Conservation (phyloP, 352 stramenopile species). For the Pythium rhizo-oryzae region DNA sequence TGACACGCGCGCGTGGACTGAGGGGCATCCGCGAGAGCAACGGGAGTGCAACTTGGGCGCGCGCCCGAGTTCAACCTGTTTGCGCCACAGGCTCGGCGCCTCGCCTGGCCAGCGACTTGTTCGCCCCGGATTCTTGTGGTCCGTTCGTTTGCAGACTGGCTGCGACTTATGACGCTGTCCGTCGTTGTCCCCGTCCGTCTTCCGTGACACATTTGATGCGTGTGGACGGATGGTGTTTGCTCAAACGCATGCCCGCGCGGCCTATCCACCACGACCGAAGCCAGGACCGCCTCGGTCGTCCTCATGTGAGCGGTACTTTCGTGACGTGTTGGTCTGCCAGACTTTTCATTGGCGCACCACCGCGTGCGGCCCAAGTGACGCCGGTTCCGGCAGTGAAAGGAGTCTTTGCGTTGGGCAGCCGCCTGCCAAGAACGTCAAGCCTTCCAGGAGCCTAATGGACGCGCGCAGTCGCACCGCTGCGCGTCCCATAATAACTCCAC, state of each 20-base stretch:
- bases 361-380: background rate
- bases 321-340: background rate
- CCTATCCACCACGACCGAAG: slow-evolving; percentile 1
- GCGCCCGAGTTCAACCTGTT: background rate
- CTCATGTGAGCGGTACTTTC: background rate
- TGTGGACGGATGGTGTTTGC: slow-evolving; percentile 1
- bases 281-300: background rate
- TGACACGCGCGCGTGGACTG: too few species aligned
- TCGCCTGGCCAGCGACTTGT: background rate
- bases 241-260: background rate
- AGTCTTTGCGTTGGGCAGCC: background rate
- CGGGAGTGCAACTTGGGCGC: background rate
- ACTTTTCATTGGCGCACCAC: slow-evolving; percentile 2
- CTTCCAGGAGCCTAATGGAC: background rate
- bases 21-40: too few species aligned
- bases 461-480: background rate
- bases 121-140: background rate
- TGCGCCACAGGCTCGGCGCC: background rate
- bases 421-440: background rate
- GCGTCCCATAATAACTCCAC: background rate
- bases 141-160: background rate
- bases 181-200: background rate
- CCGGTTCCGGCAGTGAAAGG: background rate
- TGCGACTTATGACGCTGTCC: background rate
- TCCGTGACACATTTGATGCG: background rate